phyloP scores from a whole-genome alignment of 306 rosid genomes.

The Arachis hypogaea region DNA sequence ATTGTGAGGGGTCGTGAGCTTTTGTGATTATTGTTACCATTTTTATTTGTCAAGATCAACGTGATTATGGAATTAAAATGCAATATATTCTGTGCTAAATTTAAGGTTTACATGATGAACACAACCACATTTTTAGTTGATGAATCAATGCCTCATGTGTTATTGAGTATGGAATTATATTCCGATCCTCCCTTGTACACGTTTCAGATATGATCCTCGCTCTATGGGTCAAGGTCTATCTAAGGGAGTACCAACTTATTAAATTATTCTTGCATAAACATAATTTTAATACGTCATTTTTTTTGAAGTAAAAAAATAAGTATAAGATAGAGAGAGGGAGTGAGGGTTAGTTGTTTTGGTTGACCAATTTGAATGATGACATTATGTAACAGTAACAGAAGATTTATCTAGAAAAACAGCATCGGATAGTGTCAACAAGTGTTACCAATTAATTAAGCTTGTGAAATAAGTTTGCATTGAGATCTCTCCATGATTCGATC shows the following conservation, averaged over 20 bases:
- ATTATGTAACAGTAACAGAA: neutral
- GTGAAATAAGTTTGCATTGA: conserved; percentile 23
- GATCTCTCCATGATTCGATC: conserved; percentile 28
- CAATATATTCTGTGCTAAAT: conserved; percentile 11
- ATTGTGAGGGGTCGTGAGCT: neutral
- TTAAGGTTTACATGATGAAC: conserved; percentile 4
- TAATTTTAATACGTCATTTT: too few relatives aligned
- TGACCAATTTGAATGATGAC: neutral
- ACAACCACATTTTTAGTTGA: neutral
- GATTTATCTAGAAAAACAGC: neutral
- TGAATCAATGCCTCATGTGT: conserved; percentile 4
- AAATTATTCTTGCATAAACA: neutral
- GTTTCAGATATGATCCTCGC: conserved; percentile 13
- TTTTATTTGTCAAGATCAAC: conserved; percentile 18
- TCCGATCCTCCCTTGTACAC: neutral
- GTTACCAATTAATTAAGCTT: conserved; percentile 11
- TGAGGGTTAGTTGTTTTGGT: neutral
- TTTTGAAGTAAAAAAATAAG: too few relatives aligned
- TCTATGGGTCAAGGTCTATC: conserved; percentile 4
- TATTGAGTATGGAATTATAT: neutral
- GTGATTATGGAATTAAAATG: neutral
- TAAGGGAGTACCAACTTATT: neutral
- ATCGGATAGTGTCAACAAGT: neutral
- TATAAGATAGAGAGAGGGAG: too few relatives aligned
- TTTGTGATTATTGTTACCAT: neutral